phyloP scores from a whole-genome alignment of 129 eudicot species.

The Kitagawia praeruptora region DNA sequence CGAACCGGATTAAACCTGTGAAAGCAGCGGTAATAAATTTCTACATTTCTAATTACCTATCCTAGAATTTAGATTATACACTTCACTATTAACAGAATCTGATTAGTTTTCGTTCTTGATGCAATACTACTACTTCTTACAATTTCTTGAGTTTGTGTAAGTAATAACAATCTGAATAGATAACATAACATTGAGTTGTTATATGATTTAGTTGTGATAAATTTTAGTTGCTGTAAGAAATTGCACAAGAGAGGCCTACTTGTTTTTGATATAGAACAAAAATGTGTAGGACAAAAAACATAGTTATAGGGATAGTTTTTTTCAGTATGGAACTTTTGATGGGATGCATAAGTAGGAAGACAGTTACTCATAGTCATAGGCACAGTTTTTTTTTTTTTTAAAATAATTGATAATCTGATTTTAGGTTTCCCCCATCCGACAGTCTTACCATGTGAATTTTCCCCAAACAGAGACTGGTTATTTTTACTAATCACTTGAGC shows the following conservation, averaged over 20 bases:
- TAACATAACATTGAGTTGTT: neutral
- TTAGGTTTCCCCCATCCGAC: neutral
- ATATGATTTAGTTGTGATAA: neutral
- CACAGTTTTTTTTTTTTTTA: neutral
- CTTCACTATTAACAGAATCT: neutral
- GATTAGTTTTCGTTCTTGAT: neutral
- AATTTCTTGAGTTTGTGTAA: neutral
- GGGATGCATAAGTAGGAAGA: neutral
- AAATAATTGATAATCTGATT: neutral
- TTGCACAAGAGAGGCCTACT: neutral
- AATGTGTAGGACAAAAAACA: neutral
- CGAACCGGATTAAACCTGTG: constrained; percentile 34
- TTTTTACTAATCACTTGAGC: neutral
- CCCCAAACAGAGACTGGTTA: neutral
- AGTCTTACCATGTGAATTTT: neutral
- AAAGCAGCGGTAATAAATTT: constrained; percentile 31
- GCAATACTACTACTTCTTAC: neutral
- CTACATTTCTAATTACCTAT: neutral
- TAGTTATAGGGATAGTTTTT: neutral
- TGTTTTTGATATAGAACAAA: neutral
- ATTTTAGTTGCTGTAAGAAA: neutral
- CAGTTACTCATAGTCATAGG: neutral
- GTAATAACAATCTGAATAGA: neutral
- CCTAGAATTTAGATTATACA: neutral
- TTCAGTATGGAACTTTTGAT: neutral